These are phyloP conservation scores for Cyberlindnera japonica DNA, from an alignment of 805 yeast genomes.

Conservation along the genomic window DNA sequence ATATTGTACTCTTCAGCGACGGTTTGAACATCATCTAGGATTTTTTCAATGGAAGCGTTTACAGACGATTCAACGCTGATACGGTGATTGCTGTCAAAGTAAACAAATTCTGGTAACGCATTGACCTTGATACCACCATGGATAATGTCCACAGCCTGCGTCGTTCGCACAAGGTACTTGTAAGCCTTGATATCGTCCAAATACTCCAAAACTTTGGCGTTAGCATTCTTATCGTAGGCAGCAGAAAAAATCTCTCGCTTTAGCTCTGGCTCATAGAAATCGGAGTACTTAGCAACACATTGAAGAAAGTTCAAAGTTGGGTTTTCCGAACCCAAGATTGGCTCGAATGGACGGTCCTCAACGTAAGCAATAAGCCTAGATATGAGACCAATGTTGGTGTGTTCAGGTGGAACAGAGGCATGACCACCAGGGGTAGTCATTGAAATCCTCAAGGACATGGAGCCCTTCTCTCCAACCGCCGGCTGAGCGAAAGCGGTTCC, in stretches of 20 bases:
- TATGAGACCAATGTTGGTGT: constrained; percentile 67
- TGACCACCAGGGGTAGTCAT: constrained; percentile 70
- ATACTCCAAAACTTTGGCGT: constrained; percentile 32
- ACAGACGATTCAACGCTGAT: constrained; percentile 46
- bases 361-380: constrained; percentile 50
- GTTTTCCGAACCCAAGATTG: constrained; percentile 43
- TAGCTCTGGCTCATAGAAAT: constrained; percentile 16
- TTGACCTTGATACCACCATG: constrained; percentile 66
- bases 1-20: constrained; percentile 42
- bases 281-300: constrained; percentile 54
- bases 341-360: constrained; percentile 51
- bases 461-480: constrained; percentile 62
- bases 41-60: constrained; percentile 30
- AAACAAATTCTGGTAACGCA: constrained; percentile 60
- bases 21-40: constrained; percentile 30
- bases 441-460: constrained; percentile 45
- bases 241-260: constrained; percentile 34
- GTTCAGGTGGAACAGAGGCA: constrained; percentile 67
- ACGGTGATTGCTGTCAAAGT: constrained; percentile 52
- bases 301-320: constrained; percentile 54
- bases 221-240: constrained; percentile 33
- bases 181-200: constrained; percentile 27
- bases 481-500: constrained; percentile 48
- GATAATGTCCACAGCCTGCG: constrained; percentile 52
- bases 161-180: constrained; percentile 34